Evolutionary conservation across 768 basidiomycete species (phyloP), one percentile per base, ranked within the genome.

Genomic region (Trametes elegans): DNA sequence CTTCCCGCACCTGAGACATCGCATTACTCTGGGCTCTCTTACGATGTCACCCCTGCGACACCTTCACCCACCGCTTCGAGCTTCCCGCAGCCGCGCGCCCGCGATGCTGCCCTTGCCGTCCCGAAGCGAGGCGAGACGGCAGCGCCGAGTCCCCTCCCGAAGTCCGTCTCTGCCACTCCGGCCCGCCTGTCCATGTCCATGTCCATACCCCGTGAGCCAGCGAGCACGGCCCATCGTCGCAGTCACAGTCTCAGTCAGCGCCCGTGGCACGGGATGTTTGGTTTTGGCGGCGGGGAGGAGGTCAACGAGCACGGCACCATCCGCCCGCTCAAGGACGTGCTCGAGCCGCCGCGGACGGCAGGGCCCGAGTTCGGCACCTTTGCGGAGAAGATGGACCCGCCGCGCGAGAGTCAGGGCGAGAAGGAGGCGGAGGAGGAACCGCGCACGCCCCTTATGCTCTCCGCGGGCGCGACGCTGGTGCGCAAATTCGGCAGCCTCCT

Each of bases 231-330:
- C 5, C 92, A 94, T 70, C 78, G 86, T 48, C 76, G 90, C 49
- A 92, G 88, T 57, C 91, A 93, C 67, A 90, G 88, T 64, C 77
- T 93, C 69, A 89, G 86, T 47, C 88, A 91, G 66, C 73, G 89
- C 18, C 90, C 88, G 10, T 82, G 84, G 80, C 76, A 79, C 23
- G 80, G 79, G 9, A 77, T 85, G 73, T 84, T 87, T 67, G 83
- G 85, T 13, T 56, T 63, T 21, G 60, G 59, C 3, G 59, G 64
- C 26, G 70, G 66, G 47, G 71, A 63, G 48, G 66, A 66, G 18
- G 71, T 73, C 31, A 77, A 78, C 45, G 82, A 82, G 64, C 66
- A 73, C 24, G 76, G 74, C 8, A 62, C 57, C 35, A 28, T 67
- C 26, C 52, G 50, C 29, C 47, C 53, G 54, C 62, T 41, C 46